These are phyloP conservation scores for Pestalotiopsis sp. DNA, from an alignment of 2,329 filamentous ascomycete species.

Conservation along the genomic window DNA sequence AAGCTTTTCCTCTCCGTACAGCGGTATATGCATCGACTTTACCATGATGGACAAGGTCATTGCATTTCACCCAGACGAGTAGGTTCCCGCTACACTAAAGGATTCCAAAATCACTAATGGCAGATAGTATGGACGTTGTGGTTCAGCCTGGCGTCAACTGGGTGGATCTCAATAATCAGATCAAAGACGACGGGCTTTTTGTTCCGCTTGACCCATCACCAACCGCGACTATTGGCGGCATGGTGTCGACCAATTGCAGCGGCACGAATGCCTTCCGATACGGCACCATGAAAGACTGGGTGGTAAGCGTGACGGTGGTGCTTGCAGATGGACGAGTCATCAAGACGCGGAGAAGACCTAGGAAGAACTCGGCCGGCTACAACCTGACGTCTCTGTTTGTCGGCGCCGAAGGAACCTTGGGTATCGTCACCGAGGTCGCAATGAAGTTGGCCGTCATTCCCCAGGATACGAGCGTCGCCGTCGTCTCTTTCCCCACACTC, in stretches of 20 bases:
- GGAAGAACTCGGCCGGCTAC: conserved; percentile 73
- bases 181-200: conserved; percentile 65
- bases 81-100: background rate
- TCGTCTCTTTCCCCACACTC: conserved; percentile 62
- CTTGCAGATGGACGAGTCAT: conserved; percentile 68
- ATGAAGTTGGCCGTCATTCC: conserved; percentile 69
- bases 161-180: conserved; percentile 67
- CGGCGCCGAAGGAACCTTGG: conserved; percentile 72
- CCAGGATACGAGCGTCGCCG: conserved; percentile 65
- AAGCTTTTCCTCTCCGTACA: conserved; percentile 68
- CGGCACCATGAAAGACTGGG: conserved; percentile 78
- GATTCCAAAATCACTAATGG: background rate
- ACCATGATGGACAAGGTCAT: conserved; percentile 68
- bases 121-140: conserved; percentile 64
- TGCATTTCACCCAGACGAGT: conserved; percentile 63
- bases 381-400: conserved; percentile 71
- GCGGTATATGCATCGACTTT: conserved; percentile 73
- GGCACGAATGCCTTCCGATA: conserved; percentile 65
- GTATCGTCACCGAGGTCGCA: conserved; percentile 71
- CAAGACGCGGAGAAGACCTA: conserved; percentile 67
- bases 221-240: conserved; percentile 58
- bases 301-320: conserved; percentile 72
- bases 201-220: conserved; percentile 73
- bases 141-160: conserved; percentile 72
- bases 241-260: conserved; percentile 70